Evolutionary conservation across 2,329 filamentous ascomycete genomes (phyloP).

Genomic region (Pseudopithomyces maydicus): DNA sequence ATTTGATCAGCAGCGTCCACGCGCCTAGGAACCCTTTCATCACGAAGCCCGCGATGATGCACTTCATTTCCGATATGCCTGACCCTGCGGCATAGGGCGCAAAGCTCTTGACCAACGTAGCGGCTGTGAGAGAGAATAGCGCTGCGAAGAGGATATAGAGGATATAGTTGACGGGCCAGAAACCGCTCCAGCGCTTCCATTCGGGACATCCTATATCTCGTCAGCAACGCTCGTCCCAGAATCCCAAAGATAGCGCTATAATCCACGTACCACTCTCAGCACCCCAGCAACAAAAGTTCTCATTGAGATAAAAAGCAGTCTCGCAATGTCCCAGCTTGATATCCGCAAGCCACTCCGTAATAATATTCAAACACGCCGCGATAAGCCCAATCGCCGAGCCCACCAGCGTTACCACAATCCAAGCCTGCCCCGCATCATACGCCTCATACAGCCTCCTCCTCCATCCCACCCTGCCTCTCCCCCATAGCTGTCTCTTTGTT

Average conservation of each 20-base stretch:
- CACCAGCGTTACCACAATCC: slow-evolving; percentile 96
- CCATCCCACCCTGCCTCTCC: slow-evolving; percentile 72
- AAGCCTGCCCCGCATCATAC: slow-evolving; percentile 95
- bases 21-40: slow-evolving; percentile 98
- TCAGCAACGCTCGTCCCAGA: slow-evolving; percentile 11
- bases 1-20: slow-evolving; percentile 93
- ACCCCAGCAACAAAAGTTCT: slow-evolving; percentile 98
- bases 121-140: slow-evolving; percentile 80
- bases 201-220: slow-evolving; percentile 71
- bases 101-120: slow-evolving; percentile 84
- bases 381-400: slow-evolving; percentile 92
- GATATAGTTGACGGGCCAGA: slow-evolving; percentile 80
- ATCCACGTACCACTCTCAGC: slow-evolving; percentile 72
- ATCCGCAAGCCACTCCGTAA: slow-evolving; percentile 96
- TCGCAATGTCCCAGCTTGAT: slow-evolving; percentile 96
- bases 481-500: slow-evolving; percentile 73
- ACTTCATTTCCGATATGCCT: slow-evolving; percentile 98
- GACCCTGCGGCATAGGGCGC: slow-evolving; percentile 96
- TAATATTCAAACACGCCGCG: slow-evolving; percentile 89
- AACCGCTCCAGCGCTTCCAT: slow-evolving; percentile 87
- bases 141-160: slow-evolving; percentile 87
- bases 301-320: slow-evolving; percentile 95
- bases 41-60: slow-evolving; percentile 96
- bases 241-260: not conserved
- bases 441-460: slow-evolving; percentile 79